These are phyloP conservation scores for Pancytospora epiphaga DNA, from an alignment of 371 early-diverging fungal species.

Conservation along the genomic window DNA sequence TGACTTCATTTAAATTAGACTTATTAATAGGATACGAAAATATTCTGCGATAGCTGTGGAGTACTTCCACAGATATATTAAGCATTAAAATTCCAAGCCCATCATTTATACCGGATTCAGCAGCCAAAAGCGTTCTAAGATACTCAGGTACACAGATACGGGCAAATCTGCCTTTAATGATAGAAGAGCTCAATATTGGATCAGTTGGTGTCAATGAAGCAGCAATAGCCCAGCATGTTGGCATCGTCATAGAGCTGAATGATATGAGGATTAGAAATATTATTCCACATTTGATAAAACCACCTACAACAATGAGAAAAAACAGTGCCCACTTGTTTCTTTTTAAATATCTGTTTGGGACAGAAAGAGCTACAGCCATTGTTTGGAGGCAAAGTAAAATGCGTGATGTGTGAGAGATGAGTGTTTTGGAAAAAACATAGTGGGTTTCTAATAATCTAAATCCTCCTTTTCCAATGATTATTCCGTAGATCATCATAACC, in stretches of 20 bases:
- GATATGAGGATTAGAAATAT: conserved; percentile 18
- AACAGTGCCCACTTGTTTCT: conserved; percentile 63
- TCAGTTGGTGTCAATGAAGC: conserved; percentile 84
- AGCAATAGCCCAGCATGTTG: conserved; percentile 62
- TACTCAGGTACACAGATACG: conserved; percentile 70
- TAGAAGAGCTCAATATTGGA: conserved; percentile 79
- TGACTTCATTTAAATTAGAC: not conserved
- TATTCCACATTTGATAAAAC: conserved; percentile 39
- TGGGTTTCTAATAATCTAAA: conserved; percentile 34
- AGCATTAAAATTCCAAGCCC: conserved; percentile 74
- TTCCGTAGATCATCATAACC: conserved; percentile 73
- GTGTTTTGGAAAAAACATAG: conserved; percentile 16
- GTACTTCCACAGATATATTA: conserved; percentile 63
- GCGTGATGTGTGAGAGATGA: conserved; percentile 55
- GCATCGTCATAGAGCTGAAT: not conserved
- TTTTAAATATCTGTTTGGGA: conserved; percentile 54
- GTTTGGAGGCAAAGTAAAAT: conserved; percentile 59
- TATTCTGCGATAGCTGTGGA: conserved; percentile 33
- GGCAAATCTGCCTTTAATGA: conserved; percentile 82
- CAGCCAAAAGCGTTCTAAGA: conserved; percentile 70
- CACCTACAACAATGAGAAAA: conserved; percentile 64
- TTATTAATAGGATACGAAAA: too few relatives aligned
- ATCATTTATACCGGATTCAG: conserved; percentile 65
- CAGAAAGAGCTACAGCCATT: conserved; percentile 54
- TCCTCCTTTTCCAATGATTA: conserved; percentile 67